Conservation (phyloP, 306 rosid species). For the Prunus mume region DNA sequence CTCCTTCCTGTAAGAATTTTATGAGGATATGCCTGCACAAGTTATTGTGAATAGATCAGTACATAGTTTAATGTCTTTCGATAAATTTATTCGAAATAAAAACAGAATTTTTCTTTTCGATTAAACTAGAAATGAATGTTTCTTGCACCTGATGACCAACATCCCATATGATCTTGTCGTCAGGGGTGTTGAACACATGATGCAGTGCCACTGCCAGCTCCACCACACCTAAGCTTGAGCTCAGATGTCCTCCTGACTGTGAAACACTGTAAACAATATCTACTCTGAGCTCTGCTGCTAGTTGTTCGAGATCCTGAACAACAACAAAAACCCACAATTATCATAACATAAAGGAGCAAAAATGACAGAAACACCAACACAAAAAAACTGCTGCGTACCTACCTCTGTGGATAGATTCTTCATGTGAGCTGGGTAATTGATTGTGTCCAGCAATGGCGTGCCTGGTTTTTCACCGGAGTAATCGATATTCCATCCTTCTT, state of each 20-base stretch:
- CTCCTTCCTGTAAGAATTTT: conserved; percentile 96
- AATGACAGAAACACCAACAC: not conserved
- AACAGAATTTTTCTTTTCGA: not conserved
- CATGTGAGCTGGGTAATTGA: conserved; percentile 78
- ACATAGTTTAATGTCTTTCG: not conserved
- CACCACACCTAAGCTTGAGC: conserved; percentile 92
- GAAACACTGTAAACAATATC: conserved; percentile 70
- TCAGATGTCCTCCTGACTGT: conserved; percentile 82
- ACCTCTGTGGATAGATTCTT: conserved; percentile 72
- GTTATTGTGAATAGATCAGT: conserved; percentile 9
- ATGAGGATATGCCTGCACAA: conserved; percentile 83
- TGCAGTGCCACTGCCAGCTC: conserved; percentile 83
- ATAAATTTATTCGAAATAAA: not conserved
- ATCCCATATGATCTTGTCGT: conserved; percentile 93
- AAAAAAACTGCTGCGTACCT: not conserved
- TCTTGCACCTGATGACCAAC: conserved; percentile 85
- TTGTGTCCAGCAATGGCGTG: conserved; percentile 80
- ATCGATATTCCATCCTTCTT: conserved; percentile 54
- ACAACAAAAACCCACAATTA: not conserved
- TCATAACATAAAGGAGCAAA: not conserved
- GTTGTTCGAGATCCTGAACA: conserved; percentile 75
- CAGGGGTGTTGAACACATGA: conserved; percentile 81
- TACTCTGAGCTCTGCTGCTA: conserved; percentile 78
- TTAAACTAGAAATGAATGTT: not conserved
- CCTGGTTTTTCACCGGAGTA: conserved; percentile 55